phyloP scores from a whole-genome alignment of 2,329 filamentous ascomycete species.

The Claviceps arundinis region DNA sequence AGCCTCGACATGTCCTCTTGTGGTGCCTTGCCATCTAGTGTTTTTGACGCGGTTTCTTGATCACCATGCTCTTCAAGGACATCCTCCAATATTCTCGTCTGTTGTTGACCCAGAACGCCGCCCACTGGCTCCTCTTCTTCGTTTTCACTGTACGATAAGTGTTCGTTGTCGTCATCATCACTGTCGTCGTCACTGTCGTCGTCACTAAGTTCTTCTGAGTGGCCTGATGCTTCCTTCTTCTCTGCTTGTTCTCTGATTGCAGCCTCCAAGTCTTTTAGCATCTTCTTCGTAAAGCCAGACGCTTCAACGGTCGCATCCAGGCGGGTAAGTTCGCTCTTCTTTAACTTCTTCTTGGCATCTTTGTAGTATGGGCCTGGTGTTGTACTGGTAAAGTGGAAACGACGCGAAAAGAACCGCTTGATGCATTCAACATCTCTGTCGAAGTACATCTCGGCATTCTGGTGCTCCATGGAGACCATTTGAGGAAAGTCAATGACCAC shows the following conservation, averaged over 20 bases:
- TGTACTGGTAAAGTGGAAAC: slow-evolving; percentile 77
- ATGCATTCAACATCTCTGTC: slow-evolving; percentile 91
- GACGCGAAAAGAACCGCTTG: slow-evolving; percentile 81
- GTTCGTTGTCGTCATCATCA: slow-evolving; percentile 11
- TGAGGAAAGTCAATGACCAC: slow-evolving; percentile 96
- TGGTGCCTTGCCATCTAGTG: slow-evolving; percentile 5
- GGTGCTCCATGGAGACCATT: slow-evolving; percentile 90
- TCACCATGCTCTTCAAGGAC: neutral
- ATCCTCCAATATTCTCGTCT: neutral
- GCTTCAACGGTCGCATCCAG: slow-evolving; percentile 84
- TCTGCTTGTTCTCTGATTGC: slow-evolving; percentile 73
- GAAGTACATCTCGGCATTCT: slow-evolving; percentile 94
- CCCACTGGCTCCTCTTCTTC: slow-evolving; percentile 4
- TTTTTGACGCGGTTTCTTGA: neutral
- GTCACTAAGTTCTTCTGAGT: slow-evolving; percentile 12
- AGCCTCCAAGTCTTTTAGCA: slow-evolving; percentile 82
- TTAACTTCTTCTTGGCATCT: slow-evolving; percentile 64
- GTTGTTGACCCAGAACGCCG: neutral
- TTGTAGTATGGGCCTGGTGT: slow-evolving; percentile 74
- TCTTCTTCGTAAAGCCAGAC: slow-evolving; percentile 92
- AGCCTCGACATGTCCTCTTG: slow-evolving; percentile 18
- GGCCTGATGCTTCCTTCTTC: slow-evolving; percentile 21
- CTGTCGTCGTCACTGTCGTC: slow-evolving; percentile 17
- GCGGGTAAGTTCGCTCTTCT: slow-evolving; percentile 50
- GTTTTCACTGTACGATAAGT: neutral